phyloP scores from a whole-genome alignment of 73 alveolate genomes.

The Paramecium sonneborni region DNA sequence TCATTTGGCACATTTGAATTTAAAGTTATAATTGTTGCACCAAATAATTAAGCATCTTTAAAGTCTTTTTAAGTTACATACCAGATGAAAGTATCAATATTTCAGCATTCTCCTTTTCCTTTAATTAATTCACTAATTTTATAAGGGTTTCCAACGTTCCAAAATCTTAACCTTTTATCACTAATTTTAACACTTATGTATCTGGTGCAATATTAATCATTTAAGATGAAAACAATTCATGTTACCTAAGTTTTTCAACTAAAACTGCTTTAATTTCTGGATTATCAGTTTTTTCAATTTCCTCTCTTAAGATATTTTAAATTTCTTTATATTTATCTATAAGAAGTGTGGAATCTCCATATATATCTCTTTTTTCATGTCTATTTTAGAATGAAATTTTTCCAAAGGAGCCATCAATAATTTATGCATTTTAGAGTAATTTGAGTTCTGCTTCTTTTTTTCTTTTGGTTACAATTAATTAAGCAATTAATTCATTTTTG shows the following conservation, averaged over 20 bases:
- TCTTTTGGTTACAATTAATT: constrained; percentile 59
- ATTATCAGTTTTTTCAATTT: constrained; percentile 62
- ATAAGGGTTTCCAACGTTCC: constrained; percentile 84
- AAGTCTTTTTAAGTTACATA: constrained; percentile 76
- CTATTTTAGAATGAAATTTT: constrained; percentile 44
- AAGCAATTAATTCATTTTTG: constrained; percentile 70
- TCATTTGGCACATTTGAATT: constrained; percentile 70
- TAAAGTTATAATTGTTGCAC: constrained; percentile 79
- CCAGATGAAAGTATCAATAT: constrained; percentile 65
- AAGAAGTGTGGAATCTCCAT: constrained; percentile 59
- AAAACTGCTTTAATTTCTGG: constrained; percentile 63
- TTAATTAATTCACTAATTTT: constrained; percentile 66
- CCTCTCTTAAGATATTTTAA: constrained; percentile 58
- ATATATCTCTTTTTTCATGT: neutral
- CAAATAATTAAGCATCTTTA: constrained; percentile 66
- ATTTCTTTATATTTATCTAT: constrained; percentile 59
- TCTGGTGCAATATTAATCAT: constrained; percentile 66
- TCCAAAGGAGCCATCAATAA: constrained; percentile 56
- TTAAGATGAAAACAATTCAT: constrained; percentile 59
- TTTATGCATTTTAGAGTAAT: neutral
- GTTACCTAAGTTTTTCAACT: neutral
- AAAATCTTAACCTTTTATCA: constrained; percentile 77
- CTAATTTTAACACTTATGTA: constrained; percentile 67
- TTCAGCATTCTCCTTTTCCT: constrained; percentile 49
- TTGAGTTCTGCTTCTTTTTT: constrained; percentile 54